Conservation (phyloP, 2,329 filamentous ascomycete species). For the Aspergillus glaucus region DNA sequence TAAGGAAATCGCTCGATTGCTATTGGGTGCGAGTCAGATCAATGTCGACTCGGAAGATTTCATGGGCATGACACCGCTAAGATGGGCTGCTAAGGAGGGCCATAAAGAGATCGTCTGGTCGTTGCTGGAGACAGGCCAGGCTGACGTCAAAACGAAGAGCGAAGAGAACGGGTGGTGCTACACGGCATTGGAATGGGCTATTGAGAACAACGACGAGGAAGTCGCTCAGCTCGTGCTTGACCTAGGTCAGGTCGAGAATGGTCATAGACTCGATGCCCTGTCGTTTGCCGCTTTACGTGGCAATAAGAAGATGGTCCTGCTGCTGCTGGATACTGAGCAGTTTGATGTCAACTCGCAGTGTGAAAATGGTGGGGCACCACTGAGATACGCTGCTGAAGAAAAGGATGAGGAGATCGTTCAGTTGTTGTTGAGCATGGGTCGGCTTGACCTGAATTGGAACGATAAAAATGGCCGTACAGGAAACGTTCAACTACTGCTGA, state of each 20-base stretch:
- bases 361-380: slow-evolving; percentile 10
- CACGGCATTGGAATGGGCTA: background rate
- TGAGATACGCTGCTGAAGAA: slow-evolving; percentile 14
- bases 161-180: background rate
- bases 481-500: slow-evolving; percentile 13
- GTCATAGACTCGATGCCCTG: too few species aligned
- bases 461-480: slow-evolving; percentile 15
- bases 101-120: background rate
- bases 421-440: slow-evolving; percentile 18
- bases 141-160: background rate
- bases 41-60: slow-evolving; percentile 9
- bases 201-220: slow-evolving; percentile 4
- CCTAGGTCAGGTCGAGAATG: too few species aligned
- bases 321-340: slow-evolving; percentile 12
- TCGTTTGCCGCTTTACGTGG: too few species aligned
- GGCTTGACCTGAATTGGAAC: slow-evolving; percentile 11
- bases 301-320: slow-evolving; percentile 9
- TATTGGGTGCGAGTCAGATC: slow-evolving; percentile 10
- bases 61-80: slow-evolving; percentile 8
- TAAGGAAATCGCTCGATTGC: slow-evolving; percentile 12
- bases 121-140: background rate
- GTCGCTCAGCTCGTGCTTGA: slow-evolving; percentile 7
- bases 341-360: slow-evolving; percentile 6
- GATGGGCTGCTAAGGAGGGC: slow-evolving; percentile 11
- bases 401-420: slow-evolving; percentile 17